A percentile compares a stretch with the other conserved stretches of the same genome.
Evolutionary conservation across 495 filamentous ascomycete genomes (phyloP).

Genomic region (Aspergillus hancockii): DNA sequence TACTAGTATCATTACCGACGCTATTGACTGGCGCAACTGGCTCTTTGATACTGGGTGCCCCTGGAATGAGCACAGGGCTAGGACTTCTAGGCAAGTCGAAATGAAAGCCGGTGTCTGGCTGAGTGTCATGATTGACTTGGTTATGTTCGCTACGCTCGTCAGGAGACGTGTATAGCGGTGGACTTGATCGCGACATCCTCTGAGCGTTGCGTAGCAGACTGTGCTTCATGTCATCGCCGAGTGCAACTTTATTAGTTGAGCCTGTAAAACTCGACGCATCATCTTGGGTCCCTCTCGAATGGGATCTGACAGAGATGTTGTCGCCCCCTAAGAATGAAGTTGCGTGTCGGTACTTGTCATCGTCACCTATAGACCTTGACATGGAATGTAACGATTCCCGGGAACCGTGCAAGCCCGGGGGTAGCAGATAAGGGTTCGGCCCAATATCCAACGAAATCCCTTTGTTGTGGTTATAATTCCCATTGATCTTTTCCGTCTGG

Average conservation of each 20-base stretch:
- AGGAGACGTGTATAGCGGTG: slow-evolving; percentile 42
- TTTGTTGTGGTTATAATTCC: slow-evolving; percentile 51
- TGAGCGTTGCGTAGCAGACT: slow-evolving; percentile 63
- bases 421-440: slow-evolving; percentile 77
- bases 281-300: slow-evolving; percentile 48
- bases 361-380: slow-evolving; percentile 66
- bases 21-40: neutral
- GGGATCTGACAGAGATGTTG: slow-evolving; percentile 56
- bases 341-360: slow-evolving; percentile 85
- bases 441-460: slow-evolving; percentile 82
- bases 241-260: slow-evolving; percentile 41
- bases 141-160: slow-evolving; percentile 20
- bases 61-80: slow-evolving; percentile 22
- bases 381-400: slow-evolving; percentile 83
- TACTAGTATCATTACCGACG: neutral
- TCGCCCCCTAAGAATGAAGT: slow-evolving; percentile 60
- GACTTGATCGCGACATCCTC: slow-evolving; percentile 63
- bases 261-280: slow-evolving; percentile 66
- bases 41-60: slow-evolving; percentile 15
- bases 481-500: slow-evolving; percentile 49
- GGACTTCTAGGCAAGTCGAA: slow-evolving; percentile 24
- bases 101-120: slow-evolving; percentile 22
- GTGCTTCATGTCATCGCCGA: slow-evolving; percentile 58
- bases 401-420: slow-evolving; percentile 74
- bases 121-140: slow-evolving; percentile 12